A percentile compares a stretch with the other conserved stretches of the same genome.
Conservation (phyloP, 108 stramenopile genomes). For the Cyclotella distinguenda region DNA sequence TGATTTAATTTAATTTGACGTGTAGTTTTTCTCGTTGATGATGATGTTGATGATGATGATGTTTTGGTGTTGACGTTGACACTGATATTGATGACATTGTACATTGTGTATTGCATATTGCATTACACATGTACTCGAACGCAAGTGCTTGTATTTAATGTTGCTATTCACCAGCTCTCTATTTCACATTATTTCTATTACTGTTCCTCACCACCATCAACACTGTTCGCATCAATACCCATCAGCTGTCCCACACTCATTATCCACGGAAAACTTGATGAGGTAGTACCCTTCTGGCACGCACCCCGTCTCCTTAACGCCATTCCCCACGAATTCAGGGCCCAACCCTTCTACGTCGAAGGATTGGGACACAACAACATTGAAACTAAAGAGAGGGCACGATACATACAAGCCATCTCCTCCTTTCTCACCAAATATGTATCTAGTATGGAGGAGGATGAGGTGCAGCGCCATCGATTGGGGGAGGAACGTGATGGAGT, state of each 20-base stretch:
- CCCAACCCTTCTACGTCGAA: conserved; percentile 70
- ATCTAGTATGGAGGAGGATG: not conserved
- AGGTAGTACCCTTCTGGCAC: conserved; percentile 82
- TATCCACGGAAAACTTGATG: conserved; percentile 76
- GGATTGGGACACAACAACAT: conserved; percentile 74
- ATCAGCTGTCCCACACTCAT: conserved; percentile 61
- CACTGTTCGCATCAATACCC: not conserved
- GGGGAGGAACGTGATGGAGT: not conserved
- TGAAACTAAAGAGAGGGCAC: conserved; percentile 43
- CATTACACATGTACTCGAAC: too few species aligned
- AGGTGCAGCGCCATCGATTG: not conserved
- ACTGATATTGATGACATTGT: too few species aligned
- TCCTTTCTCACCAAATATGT: conserved; percentile 34
- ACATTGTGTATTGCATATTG: too few species aligned
- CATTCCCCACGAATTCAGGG: conserved; percentile 51
- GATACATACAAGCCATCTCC: conserved; percentile 22
- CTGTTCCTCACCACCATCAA: not conserved
- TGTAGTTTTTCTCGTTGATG: not conserved
- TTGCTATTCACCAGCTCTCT: too few species aligned
- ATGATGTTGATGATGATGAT: not conserved
- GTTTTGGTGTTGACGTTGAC: not conserved
- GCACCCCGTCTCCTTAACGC: conserved; percentile 62
- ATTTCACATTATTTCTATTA: conserved; percentile 1
- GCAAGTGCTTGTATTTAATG: too few species aligned
- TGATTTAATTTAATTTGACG: too few species aligned